Percentiles rank a stretch among this genome's conserved stretches.
Conservation (phyloP, 495 filamentous ascomycete genomes). For the Cairneyella variabilis region DNA sequence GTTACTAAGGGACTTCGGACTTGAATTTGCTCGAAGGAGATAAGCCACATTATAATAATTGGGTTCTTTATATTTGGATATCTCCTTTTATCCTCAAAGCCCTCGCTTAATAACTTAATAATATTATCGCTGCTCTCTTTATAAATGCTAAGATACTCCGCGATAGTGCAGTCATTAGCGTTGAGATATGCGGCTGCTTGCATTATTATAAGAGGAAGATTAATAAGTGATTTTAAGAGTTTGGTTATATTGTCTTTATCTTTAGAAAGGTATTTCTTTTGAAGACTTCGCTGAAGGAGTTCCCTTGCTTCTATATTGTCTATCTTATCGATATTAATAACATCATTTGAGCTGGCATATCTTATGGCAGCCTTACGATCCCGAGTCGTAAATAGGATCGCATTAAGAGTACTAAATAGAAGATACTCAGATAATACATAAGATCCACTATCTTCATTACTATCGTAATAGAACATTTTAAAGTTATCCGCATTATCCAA, state of each 20-base stretch:
- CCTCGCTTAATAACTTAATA: constrained; percentile 38
- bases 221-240: constrained; percentile 2
- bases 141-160: constrained; percentile 12
- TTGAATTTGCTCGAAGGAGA: constrained; percentile 47
- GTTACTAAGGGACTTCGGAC: constrained; percentile 27
- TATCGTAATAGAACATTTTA: constrained; percentile 8
- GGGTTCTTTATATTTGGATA: constrained; percentile 44
- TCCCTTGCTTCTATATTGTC: constrained; percentile 21
- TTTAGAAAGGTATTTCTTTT: constrained; percentile 9
- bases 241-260: neutral
- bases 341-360: constrained; percentile 14
- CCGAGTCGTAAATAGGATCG: constrained; percentile 11
- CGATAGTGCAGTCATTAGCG: constrained; percentile 1
- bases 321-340: constrained; percentile 32
- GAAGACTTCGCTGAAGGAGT: constrained; percentile 22
- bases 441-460: constrained; percentile 28
- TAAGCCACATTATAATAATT: constrained; percentile 50
- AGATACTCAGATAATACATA: constrained; percentile 4
- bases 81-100: constrained; percentile 44
- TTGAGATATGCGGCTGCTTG: constrained; percentile 38
- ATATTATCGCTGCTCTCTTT: constrained; percentile 9
- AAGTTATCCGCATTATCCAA: constrained; percentile 4
- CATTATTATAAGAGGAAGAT: constrained; percentile 42
- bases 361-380: neutral
- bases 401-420: neutral